Evolutionary conservation across 2,329 filamentous ascomycete genomes (phyloP).

Genomic region (Xylariaceae sp.): DNA sequence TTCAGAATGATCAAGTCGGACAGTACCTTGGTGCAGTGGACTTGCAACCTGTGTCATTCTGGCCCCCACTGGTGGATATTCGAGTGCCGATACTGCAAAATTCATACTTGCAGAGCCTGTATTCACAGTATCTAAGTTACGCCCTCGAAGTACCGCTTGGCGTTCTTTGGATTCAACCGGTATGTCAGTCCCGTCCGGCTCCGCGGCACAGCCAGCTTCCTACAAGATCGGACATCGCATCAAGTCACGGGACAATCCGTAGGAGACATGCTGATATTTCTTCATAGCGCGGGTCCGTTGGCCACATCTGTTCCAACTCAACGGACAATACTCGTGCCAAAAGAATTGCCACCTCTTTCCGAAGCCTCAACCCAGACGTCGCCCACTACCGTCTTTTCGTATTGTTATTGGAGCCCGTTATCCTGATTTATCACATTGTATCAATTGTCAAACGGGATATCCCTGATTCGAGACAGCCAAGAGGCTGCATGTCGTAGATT

Average conservation of each 20-base stretch:
- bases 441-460: conserved; percentile 7
- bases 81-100: conserved; percentile 63
- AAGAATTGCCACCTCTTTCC: neutral
- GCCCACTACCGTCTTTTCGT: conserved; percentile 5
- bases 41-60: conserved; percentile 57
- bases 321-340: neutral
- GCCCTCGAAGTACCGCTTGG: neutral
- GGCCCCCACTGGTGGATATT: conserved; percentile 64
- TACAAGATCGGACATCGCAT: neutral
- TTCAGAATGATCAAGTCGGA: conserved; percentile 64
- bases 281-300: conserved; percentile 4
- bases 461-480: conserved; percentile 11
- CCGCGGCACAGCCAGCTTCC: neutral
- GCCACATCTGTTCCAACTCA: neutral
- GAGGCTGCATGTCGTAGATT: conserved; percentile 9
- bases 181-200: conserved; percentile 1
- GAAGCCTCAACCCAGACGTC: conserved; percentile 4
- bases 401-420: neutral
- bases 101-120: conserved; percentile 58
- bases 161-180: neutral
- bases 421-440: conserved; percentile 16
- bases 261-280: conserved; percentile 4
- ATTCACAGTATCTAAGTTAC: conserved; percentile 38
- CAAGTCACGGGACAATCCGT: neutral
- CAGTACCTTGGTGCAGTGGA: conserved; percentile 59